A percentile compares a stretch with the other conserved stretches of the same genome.
Conservation (phyloP, 257 asterid species). For the Nicotiana obtusifolia region DNA sequence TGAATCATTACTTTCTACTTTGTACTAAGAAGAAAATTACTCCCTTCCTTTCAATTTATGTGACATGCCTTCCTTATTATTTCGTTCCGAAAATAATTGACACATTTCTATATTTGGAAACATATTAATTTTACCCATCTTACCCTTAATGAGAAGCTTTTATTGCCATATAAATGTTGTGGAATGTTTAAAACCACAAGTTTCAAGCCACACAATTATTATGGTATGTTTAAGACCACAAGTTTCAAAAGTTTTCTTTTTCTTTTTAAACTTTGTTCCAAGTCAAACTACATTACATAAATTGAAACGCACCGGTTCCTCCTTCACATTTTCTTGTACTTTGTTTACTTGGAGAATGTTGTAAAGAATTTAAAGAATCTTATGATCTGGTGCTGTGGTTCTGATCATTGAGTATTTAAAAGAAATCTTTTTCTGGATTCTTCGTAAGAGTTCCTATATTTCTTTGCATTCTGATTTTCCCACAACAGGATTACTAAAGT, state of each 20-base stretch:
- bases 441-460: not conserved
- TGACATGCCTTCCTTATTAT: too few relatives aligned
- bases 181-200: too few relatives aligned
- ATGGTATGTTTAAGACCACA: too few relatives aligned
- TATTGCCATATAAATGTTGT: too few relatives aligned
- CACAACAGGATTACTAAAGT: not conserved
- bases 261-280: too few relatives aligned
- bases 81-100: too few relatives aligned
- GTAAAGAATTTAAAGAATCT: not conserved
- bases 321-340: not conserved
- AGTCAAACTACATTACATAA: too few relatives aligned
- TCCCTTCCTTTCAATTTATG: not conserved
- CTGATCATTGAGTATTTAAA: not conserved
- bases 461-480: not conserved
- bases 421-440: not conserved
- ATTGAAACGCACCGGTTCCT: not conserved
- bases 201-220: too few relatives aligned
- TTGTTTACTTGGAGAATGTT: not conserved
- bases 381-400: not conserved
- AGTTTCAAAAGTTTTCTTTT: too few relatives aligned
- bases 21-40: not conserved
- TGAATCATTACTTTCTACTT: constrained; percentile 6
- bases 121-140: too few relatives aligned
- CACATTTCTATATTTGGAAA: too few relatives aligned
- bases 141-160: too few relatives aligned